Evolutionary conservation across 2,329 filamentous ascomycete species (phyloP), one percentile per base, ranked within the genome.

Genomic region (Chaetomiaceae sp.): DNA sequence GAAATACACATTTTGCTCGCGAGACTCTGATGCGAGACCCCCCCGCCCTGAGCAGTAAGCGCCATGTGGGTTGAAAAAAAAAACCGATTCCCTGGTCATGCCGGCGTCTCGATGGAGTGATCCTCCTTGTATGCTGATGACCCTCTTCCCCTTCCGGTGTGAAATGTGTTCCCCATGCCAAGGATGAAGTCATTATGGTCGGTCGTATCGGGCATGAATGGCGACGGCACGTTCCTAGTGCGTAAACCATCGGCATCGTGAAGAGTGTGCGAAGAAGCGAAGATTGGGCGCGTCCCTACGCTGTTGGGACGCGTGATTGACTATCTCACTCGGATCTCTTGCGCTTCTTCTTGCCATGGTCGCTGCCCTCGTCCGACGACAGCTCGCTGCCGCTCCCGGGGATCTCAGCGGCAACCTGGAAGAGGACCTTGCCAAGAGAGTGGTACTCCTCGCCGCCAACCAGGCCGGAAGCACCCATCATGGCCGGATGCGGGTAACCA

Each of bases 341-440:
- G 72, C 85, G 80, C 85, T 92, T 94, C 79, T 89, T 89, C 75
- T 84, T 82, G 67, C 78, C 74, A 63, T 73, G 72, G 58, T 74
- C 69, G 56, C 76, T 75, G 58, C 68, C 73, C 54, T 78, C 78
- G 20, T 81, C 79, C 3, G 78, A 80, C 2, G 79, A 80, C 33
- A 72, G 61, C n/a, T 83, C 80, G 63, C 76, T 81, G n/a, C 74
- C 73, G 63, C 80, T 88, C 59, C 84, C 84, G 33, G 87, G 83
- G 47, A 87, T 79, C 62, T 87, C 85, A 27, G 87, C 80, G 25
- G 88, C 84, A 51, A 90, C 84, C 69, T 91, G 87, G 75, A 90
- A 95, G 57, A 95, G 81, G 37, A 89, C 86, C 66, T 86, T 85
- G 61, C 89, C 88, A 55, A 89, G 80, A 54, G 78, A 77, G 61